phyloP scores from a whole-genome alignment of 306 rosid genomes.

The Prunus dulcis region DNA sequence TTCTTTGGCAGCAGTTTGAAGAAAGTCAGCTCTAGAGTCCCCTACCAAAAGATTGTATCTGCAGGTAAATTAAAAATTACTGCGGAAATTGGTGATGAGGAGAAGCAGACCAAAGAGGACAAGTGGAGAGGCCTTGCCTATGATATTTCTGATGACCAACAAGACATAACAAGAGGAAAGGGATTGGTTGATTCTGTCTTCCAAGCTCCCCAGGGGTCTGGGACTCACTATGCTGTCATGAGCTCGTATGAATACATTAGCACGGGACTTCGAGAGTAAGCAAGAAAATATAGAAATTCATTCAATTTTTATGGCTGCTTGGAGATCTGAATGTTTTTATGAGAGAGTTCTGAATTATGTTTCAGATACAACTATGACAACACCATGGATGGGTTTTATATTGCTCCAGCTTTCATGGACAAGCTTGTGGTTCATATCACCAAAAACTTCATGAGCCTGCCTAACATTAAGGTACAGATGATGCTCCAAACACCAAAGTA shows the following conservation, averaged over 20 bases:
- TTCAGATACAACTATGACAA: slow-evolving; percentile 44
- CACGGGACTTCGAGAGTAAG: slow-evolving; percentile 37
- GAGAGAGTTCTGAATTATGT: neutral
- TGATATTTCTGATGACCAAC: slow-evolving; percentile 39
- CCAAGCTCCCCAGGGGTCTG: slow-evolving; percentile 36
- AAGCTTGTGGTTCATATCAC: slow-evolving; percentile 51
- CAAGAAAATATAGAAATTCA: neutral
- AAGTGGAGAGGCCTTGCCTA: slow-evolving; percentile 36
- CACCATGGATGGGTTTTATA: slow-evolving; percentile 40
- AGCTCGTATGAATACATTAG: slow-evolving; percentile 42
- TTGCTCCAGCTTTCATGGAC: slow-evolving; percentile 58
- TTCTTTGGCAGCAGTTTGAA: slow-evolving; percentile 37
- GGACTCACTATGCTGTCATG: slow-evolving; percentile 41
- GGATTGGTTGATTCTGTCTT: slow-evolving; percentile 39
- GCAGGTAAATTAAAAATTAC: slow-evolving; percentile 18
- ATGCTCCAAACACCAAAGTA: neutral
- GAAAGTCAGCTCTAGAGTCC: slow-evolving; percentile 18
- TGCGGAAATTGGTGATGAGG: slow-evolving; percentile 30
- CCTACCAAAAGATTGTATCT: slow-evolving; percentile 3
- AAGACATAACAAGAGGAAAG: slow-evolving; percentile 47
- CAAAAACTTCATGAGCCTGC: slow-evolving; percentile 44
- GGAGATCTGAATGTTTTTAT: neutral
- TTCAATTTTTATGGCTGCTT: neutral
- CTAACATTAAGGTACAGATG: slow-evolving; percentile 40
- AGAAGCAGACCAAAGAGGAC: slow-evolving; percentile 26